Conservation (phyloP, 78 protist species). For the Andalucia godoyi region DNA sequence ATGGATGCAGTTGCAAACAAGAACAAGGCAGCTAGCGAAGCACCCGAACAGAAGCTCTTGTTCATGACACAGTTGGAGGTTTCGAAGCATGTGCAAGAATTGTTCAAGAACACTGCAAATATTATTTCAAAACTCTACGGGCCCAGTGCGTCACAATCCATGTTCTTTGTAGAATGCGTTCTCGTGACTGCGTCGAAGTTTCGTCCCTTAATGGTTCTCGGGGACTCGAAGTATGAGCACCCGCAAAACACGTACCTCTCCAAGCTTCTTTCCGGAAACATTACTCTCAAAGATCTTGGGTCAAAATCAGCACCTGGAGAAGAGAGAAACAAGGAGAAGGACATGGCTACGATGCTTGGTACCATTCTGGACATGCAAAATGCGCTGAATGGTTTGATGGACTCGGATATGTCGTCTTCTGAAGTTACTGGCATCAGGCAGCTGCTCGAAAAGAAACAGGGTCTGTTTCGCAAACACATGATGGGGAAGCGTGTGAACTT, state of each 20-base stretch:
- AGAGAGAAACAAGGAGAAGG: background rate
- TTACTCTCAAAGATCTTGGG: background rate
- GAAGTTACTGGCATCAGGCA: conserved; percentile 71
- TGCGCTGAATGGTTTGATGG: background rate
- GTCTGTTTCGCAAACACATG: conserved; percentile 96
- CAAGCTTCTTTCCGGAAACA: background rate
- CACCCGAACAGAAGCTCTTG: too few species aligned
- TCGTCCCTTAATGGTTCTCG: conserved; percentile 30
- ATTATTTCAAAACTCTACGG: too few species aligned
- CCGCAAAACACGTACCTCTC: conserved; percentile 22
- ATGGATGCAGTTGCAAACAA: too few species aligned
- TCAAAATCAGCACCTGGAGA: background rate
- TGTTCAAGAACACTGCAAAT: too few species aligned
- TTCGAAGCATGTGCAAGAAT: too few species aligned
- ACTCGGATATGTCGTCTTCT: background rate
- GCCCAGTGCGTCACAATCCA: background rate
- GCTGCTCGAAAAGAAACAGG: conserved; percentile 90
- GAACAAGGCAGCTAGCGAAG: too few species aligned
- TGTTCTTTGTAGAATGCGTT: conserved; percentile 23
- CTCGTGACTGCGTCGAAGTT: conserved; percentile 47
- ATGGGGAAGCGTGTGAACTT: conserved; percentile 99
- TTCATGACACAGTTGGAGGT: too few species aligned
- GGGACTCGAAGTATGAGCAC: conserved; percentile 18
- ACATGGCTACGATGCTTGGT: background rate
- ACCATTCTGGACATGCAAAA: background rate